These are phyloP conservation scores for Shiraia sp. DNA, from an alignment of 2,329 filamentous ascomycete genomes.

Conservation along the genomic window DNA sequence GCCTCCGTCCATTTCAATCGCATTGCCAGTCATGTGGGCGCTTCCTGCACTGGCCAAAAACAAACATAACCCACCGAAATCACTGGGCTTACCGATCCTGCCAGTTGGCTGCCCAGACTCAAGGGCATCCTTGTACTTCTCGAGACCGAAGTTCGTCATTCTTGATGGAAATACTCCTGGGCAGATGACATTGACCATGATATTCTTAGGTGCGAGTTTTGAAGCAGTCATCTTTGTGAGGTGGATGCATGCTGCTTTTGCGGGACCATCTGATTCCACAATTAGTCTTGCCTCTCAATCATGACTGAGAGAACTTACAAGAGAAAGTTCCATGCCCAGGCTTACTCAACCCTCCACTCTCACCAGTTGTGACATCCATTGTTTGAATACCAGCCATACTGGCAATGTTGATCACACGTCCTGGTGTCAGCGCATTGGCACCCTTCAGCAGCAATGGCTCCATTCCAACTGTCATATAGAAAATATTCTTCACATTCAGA, in stretches of 20 bases:
- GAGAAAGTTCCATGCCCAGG: constrained; percentile 57
- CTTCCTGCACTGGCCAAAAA: constrained; percentile 47
- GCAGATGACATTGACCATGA: constrained; percentile 55
- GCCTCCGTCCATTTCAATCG: constrained; percentile 54
- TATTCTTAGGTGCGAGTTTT: constrained; percentile 56
- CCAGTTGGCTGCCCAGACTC: constrained; percentile 52
- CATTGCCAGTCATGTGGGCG: constrained; percentile 53
- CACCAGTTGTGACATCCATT: constrained; percentile 50
- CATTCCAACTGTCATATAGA: constrained; percentile 52
- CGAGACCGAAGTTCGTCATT: constrained; percentile 59
- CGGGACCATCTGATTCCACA: constrained; percentile 48
- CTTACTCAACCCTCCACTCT: constrained; percentile 56
- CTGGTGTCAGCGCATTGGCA: constrained; percentile 48
- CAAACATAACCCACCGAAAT: constrained; percentile 53
- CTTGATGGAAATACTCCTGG: constrained; percentile 56
- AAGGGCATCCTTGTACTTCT: constrained; percentile 54
- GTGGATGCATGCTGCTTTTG: constrained; percentile 59
- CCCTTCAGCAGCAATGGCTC: constrained; percentile 54
- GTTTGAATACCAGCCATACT: constrained; percentile 53
- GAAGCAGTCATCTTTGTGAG: constrained; percentile 56
- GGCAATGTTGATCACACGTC: constrained; percentile 58
- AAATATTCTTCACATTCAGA: constrained; percentile 59
- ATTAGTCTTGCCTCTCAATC: neutral
- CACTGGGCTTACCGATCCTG: constrained; percentile 52
- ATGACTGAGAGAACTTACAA: constrained; percentile 32